Percentiles rank a stretch among this genome's conserved stretches.
Evolutionary conservation across 768 basidiomycete species (phyloP).

Genomic region (Lactifluus rugatus): DNA sequence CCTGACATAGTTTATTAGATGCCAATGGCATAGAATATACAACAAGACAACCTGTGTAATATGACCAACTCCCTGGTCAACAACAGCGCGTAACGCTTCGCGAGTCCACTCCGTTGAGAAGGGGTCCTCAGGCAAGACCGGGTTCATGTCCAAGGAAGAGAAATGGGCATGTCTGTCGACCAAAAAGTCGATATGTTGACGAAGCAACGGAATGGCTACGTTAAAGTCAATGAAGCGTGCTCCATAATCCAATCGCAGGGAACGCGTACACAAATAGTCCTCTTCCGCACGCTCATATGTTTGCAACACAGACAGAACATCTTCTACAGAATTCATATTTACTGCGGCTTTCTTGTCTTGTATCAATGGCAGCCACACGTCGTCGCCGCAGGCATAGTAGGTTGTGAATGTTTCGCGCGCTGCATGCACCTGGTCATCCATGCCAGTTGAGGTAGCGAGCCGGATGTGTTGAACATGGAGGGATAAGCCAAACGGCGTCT

Average conservation of each 20-base stretch:
- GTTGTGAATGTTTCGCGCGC: conserved; percentile 61
- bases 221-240: conserved; percentile 19
- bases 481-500: conserved; percentile 49
- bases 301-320: conserved; percentile 45
- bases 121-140: conserved; percentile 43
- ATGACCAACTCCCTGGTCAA: conserved; percentile 49
- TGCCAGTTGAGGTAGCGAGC: conserved; percentile 45
- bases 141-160: conserved; percentile 30
- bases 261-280: conserved; percentile 70
- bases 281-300: conserved; percentile 57
- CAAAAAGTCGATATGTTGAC: conserved; percentile 58
- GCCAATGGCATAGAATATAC: neutral
- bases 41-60: conserved; percentile 45
- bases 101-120: conserved; percentile 60
- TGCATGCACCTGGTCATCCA: conserved; percentile 47
- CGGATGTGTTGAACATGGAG: conserved; percentile 61
- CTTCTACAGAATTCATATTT: conserved; percentile 43
- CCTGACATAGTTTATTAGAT: conserved; percentile 33
- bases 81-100: conserved; percentile 41
- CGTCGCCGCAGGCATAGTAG: conserved; percentile 54
- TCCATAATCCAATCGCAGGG: conserved; percentile 1
- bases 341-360: conserved; percentile 40
- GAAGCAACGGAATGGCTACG: conserved; percentile 66
- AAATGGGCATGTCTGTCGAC: conserved; percentile 32
- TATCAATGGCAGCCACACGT: conserved; percentile 68